Evolutionary conservation across 805 yeast species (phyloP).

Genomic region (Nakazawaea pomicola): DNA sequence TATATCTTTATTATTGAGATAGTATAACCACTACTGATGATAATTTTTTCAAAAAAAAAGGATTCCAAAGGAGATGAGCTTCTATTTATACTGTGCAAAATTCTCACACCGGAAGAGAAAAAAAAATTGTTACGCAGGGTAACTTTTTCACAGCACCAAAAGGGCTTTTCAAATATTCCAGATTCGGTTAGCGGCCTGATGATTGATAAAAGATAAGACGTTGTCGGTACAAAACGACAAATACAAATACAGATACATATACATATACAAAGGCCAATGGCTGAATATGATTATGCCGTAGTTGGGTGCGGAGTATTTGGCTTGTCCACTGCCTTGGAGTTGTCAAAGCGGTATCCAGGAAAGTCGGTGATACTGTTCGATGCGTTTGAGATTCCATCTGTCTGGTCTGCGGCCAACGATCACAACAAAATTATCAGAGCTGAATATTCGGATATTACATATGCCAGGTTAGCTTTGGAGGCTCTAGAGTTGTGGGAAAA

Average conservation of each 20-base stretch:
- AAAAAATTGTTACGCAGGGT: constrained; percentile 2
- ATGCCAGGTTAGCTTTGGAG: constrained; percentile 25
- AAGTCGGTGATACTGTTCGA: constrained; percentile 20
- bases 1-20: constrained; percentile 53
- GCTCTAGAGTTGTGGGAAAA: constrained; percentile 25
- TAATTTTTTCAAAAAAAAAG: constrained; percentile 30
- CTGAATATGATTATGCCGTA: constrained; percentile 10
- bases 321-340: constrained; percentile 25
- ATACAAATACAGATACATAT: no score
- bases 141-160: no score
- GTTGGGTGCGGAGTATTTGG: constrained; percentile 33
- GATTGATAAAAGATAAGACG: background rate
- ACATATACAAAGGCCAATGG: no score
- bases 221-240: background rate
- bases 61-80: constrained; percentile 20
- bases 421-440: constrained; percentile 28
- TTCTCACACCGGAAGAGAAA: background rate
- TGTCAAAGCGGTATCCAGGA: constrained; percentile 14
- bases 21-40: constrained; percentile 84
- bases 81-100: constrained; percentile 29
- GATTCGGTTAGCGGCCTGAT: no score
- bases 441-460: constrained; percentile 24
- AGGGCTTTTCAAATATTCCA: background rate
- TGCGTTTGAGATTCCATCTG: constrained; percentile 26
- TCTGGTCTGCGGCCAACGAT: constrained; percentile 28